Evolutionary conservation across 2,329 filamentous ascomycete genomes (phyloP).

Genomic region (Fusarium annulatum): DNA sequence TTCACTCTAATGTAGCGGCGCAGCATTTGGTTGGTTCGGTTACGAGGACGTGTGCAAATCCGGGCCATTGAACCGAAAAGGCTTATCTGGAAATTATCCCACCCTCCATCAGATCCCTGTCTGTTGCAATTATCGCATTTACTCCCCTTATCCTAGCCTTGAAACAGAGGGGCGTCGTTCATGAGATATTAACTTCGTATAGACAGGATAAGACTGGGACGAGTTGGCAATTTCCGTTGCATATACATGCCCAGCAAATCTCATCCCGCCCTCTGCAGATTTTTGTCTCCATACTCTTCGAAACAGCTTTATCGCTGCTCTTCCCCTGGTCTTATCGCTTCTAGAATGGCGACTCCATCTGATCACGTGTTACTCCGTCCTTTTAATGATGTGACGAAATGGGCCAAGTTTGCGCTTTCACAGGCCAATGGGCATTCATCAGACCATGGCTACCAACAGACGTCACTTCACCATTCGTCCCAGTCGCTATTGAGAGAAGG

Average conservation of each 20-base stretch:
- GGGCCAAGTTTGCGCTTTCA: neutral
- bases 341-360: neutral
- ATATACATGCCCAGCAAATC: neutral
- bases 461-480: neutral
- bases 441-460: neutral
- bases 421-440: neutral
- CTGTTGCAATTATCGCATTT: neutral
- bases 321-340: neutral
- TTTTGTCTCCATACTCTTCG: neutral
- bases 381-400: neutral
- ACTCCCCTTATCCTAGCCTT: neutral
- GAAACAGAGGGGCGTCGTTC: neutral
- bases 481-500: neutral
- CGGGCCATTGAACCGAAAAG: neutral
- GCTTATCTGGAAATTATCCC: neutral
- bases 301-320: neutral
- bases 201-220: neutral
- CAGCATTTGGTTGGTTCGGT: neutral
- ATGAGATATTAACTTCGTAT: neutral
- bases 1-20: neutral
- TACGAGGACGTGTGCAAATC: neutral
- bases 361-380: neutral
- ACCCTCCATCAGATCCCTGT: neutral
- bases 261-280: neutral
- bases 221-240: neutral